Evolutionary conservation across 305 asterid genomes (phyloP).

Genomic region (Fraxinus angustifolia): DNA sequence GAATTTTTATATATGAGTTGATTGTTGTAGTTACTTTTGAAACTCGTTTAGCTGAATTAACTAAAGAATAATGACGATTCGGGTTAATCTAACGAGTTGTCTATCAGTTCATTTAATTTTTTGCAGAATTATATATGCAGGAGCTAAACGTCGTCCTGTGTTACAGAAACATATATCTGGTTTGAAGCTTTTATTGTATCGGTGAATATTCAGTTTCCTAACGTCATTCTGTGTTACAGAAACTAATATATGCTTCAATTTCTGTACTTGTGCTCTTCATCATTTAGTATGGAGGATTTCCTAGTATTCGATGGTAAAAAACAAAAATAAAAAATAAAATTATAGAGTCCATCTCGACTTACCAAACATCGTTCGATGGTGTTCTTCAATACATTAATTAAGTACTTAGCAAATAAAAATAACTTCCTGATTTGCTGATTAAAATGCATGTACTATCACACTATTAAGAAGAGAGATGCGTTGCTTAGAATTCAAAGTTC

Average conservation of each 20-base stretch:
- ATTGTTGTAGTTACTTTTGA: not conserved
- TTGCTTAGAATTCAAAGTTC: not conserved
- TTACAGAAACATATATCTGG: not conserved
- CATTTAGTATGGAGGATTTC: not conserved
- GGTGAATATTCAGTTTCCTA: not conserved
- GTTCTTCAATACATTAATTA: not conserved
- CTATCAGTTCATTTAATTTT: not conserved
- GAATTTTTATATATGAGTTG: not conserved
- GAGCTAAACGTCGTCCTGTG: not conserved
- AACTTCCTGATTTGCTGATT: not conserved
- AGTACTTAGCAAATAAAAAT: not conserved
- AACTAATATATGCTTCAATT: not conserved
- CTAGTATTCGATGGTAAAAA: not conserved
- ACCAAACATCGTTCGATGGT: not conserved
- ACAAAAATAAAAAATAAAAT: too few species aligned
- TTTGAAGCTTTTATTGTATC: not conserved
- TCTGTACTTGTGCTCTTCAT: not conserved
- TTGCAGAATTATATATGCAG: not conserved
- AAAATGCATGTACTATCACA: not conserved
- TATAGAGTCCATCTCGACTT: not conserved
- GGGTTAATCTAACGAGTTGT: not conserved
- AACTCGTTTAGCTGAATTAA: not conserved
- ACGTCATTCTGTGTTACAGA: too few species aligned
- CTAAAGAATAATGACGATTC: not conserved
- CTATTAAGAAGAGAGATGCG: not conserved